phyloP scores from a whole-genome alignment of 2,329 filamentous ascomycete genomes.

The Fusarium veterinarium region DNA sequence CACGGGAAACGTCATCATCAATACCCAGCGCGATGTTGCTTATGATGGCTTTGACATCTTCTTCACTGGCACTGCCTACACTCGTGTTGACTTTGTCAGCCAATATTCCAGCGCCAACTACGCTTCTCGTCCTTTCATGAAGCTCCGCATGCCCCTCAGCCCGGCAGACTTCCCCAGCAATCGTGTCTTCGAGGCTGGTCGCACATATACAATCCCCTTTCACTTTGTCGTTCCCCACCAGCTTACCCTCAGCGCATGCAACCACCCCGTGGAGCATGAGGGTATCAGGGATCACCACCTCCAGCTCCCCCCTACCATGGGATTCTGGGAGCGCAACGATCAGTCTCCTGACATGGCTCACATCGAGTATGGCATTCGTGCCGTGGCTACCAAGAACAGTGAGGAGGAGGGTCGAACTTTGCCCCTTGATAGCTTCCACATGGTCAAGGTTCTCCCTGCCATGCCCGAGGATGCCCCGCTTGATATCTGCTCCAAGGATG shows the following conservation, averaged over 20 bases:
- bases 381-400: constrained; percentile 52
- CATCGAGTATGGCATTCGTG: constrained; percentile 65
- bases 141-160: constrained; percentile 64
- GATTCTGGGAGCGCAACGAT: constrained; percentile 65
- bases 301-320: constrained; percentile 64
- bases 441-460: constrained; percentile 65
- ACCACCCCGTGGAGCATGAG: constrained; percentile 58
- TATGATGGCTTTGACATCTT: constrained; percentile 66
- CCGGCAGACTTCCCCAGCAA: constrained; percentile 60
- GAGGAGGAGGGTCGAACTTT: constrained; percentile 44
- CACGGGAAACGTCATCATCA: constrained; percentile 61
- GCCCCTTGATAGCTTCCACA: constrained; percentile 56
- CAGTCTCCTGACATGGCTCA: constrained; percentile 65
- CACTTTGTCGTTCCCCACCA: constrained; percentile 69
- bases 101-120: constrained; percentile 60
- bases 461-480: constrained; percentile 63
- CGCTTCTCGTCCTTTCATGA: constrained; percentile 65
- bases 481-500: constrained; percentile 59
- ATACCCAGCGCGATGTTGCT: constrained; percentile 56
- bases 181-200: constrained; percentile 60
- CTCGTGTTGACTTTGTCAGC: constrained; percentile 63
- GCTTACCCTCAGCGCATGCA: constrained; percentile 67
- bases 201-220: constrained; percentile 65
- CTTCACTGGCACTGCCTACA: constrained; percentile 63
- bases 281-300: constrained; percentile 64